Evolutionary conservation across 345 rosid species (phyloP), one percentile per base, ranked within the genome.

Genomic region (Boechera divaricarpa): DNA sequence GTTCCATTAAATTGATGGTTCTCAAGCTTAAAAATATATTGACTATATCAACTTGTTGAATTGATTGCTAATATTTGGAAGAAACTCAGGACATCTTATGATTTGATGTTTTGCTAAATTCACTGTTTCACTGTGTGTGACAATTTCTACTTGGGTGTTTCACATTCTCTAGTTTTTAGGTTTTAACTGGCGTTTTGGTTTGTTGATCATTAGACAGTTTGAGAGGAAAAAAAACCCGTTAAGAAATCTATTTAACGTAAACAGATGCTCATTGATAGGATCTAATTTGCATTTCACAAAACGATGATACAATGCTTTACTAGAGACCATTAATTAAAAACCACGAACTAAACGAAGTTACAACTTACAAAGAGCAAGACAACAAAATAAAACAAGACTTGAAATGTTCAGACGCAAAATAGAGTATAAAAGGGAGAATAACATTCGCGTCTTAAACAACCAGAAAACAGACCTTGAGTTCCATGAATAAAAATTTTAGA

Each of bases 291-390:
- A 67, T 49, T 58, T 67, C 41, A 75, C 55, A 68, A 52, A 69
- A 69, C 63, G 36, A 60, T 68, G 63, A 54, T 45, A 61, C 75
- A 49, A 67, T 67, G 55, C 69, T 39, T 61, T 59, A 76, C 51
- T 21, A 42, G 53, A 60, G 73, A 75, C 44, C 73, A 67, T 47
- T 67, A 36, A 36, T 47, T 0, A 18, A 38, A 68, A 42, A 52
- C 24, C 64, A 52, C 70, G 33, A 62, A 76, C 75, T 69, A 76
- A 48, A 77, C n/a, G 15, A 54, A 69, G 58, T 69, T 69, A 76
- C 75, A 33, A 31, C 48, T 69, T 76, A 69, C 70, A 52, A 49
- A 62, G 28, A 72, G 13, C 69, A 72, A 62, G 42, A 55, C 63
- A 29, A 18, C 13, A 28, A 56, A 41, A 8, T 21, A 11, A 16